These are phyloP conservation scores for Pulicaria dysenterica DNA, from an alignment of 129 eudicot species.

Conservation along the genomic window DNA sequence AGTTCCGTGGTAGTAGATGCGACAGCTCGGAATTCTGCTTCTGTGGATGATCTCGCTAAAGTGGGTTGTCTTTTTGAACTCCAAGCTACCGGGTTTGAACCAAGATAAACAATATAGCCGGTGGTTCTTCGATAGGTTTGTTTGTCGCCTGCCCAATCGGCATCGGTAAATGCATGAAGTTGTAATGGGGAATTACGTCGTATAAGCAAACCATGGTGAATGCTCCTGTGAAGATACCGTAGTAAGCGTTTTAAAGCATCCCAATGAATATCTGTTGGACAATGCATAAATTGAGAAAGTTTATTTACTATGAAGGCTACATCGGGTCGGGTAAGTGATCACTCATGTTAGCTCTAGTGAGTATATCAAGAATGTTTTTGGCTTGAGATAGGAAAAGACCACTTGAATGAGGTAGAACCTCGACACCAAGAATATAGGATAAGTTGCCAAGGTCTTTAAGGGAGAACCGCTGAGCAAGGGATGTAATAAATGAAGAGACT, in stretches of 20 bases:
- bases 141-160: background rate
- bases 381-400: background rate
- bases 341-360: background rate
- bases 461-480: background rate
- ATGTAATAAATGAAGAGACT: background rate
- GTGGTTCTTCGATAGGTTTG: background rate
- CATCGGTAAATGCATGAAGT: background rate
- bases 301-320: background rate
- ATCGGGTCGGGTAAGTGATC: background rate
- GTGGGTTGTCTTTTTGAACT: background rate
- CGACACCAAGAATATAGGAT: background rate
- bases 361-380: background rate
- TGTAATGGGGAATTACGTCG: background rate
- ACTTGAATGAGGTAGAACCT: background rate
- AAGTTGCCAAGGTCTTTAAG: background rate
- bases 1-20: background rate
- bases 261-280: background rate
- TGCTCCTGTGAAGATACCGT: background rate
- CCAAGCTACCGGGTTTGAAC: background rate
- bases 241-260: background rate
- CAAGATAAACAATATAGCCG: background rate
- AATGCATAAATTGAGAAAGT: background rate
- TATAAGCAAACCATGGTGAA: background rate
- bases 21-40: background rate
- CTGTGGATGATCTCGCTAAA: background rate